Conservation (phyloP, 768 basidiomycete species). For the Chalciporus piperatus region DNA sequence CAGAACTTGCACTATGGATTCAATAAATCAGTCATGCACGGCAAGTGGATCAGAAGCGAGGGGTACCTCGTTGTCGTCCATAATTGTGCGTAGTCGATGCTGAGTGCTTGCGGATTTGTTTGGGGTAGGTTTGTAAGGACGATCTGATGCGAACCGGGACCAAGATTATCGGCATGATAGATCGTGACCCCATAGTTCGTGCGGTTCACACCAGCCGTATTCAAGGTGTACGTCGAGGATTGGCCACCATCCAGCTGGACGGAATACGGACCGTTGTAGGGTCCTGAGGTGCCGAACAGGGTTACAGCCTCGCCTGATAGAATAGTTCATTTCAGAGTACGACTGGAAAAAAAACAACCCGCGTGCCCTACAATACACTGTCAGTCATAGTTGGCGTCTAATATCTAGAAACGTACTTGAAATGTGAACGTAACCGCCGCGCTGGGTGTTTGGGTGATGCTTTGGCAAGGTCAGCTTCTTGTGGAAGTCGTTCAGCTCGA, state of each 20-base stretch:
- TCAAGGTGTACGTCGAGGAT: conserved; percentile 4
- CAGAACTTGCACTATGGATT: no score
- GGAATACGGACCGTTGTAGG: conserved; percentile 32
- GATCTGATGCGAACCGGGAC: conserved; percentile 36
- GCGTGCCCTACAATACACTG: conserved; percentile 19
- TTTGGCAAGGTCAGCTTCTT: conserved; percentile 13
- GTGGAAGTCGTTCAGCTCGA: neutral
- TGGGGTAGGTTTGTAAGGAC: conserved; percentile 30
- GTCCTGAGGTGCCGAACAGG: conserved; percentile 43
- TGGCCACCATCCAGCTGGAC: conserved; percentile 35
- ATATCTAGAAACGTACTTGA: conserved; percentile 30
- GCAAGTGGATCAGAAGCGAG: neutral
- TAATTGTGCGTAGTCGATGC: conserved; percentile 35
- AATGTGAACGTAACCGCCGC: conserved; percentile 39
- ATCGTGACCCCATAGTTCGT: conserved; percentile 28
- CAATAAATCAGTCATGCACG: no score
- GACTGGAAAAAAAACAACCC: neutral
- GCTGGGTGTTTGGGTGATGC: conserved; percentile 31
- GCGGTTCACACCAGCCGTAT: conserved; percentile 10
- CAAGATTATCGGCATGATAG: conserved; percentile 37
- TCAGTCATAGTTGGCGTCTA: conserved; percentile 1
- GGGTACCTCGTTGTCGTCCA: conserved; percentile 3
- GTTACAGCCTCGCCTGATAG: conserved; percentile 41
- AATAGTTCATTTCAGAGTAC: neutral
- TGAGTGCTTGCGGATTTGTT: conserved; percentile 19